Base-by-base conservation (phyloP, 148 eudicot genomes). In the Dianthus caryophyllus region DNA sequence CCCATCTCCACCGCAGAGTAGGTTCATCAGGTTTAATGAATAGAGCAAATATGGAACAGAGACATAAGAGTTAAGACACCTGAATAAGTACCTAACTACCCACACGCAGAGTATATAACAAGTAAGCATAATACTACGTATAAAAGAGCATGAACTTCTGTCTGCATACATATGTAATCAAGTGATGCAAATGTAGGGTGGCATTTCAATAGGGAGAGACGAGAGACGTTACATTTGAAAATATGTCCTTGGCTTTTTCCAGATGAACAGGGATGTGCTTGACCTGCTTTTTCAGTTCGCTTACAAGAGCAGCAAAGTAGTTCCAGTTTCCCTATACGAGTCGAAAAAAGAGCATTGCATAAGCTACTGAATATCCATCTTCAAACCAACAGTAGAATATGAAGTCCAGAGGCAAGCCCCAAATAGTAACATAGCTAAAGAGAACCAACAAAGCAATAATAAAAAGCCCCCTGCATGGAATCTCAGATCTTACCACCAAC, bases 221-320 rank as follows among this genome's bases (percentile, higher is more conserved):
- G 79, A n/a, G n/a, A n/a, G n/a, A n/a, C n/a, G n/a, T 73, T 84
- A 94, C 98, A 73, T 81, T 88, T 30, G 90, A 84, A 79, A 78
- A 94, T 27, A 94, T 86, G 25, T 90, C 98, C 87, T 90, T 90
- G 10, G 98, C 90, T 75, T 94, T 94, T 72, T 94, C 97, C 67
- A 86, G 77, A 88, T 94, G 98, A 20, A 91, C 87, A 63, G 96
- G 90, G 75, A 90, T 96, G 83, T 88, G 81, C 82, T 94, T 90
- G 21, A 91, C 85, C 80, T 81, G 83, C 79, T 79, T 79, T 59
- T 92, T 82, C 84, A 88, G 84, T 78, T 94, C 98, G 60, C 85
- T 83, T 21, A 89, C 88, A 71, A 90, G 87, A 25, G 98, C 98
- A 54, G 98, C 97, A 85, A 88, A 90, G 82, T 90, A 94, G 71